phyloP scores from a whole-genome alignment of 2,329 filamentous ascomycete genomes.

The Penicillium paneum region DNA sequence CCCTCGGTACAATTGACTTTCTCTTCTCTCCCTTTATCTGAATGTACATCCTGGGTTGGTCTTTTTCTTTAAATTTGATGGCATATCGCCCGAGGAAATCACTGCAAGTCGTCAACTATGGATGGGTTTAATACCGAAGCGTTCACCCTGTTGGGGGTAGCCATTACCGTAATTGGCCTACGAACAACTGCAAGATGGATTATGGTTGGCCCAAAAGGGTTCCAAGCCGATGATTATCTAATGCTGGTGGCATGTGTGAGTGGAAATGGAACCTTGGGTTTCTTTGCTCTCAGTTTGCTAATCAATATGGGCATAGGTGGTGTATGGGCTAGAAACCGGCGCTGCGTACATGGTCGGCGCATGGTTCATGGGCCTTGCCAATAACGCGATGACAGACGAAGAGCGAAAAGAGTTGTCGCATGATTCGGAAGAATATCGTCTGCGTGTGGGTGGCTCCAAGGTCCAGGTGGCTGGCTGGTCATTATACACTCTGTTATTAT shows the following conservation, averaged over 20 bases:
- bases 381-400: constrained; percentile 56
- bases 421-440: constrained; percentile 46
- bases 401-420: constrained; percentile 48
- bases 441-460: constrained; percentile 54
- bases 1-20: background rate
- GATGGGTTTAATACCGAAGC: constrained; percentile 45
- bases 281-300: background rate
- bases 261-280: background rate
- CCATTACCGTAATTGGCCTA: constrained; percentile 50
- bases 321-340: constrained; percentile 52
- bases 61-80: background rate
- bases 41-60: constrained; percentile 6
- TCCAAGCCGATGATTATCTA: constrained; percentile 59
- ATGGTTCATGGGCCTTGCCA: constrained; percentile 52
- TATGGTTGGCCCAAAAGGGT: constrained; percentile 48
- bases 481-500: constrained; percentile 52
- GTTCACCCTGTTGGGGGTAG: constrained; percentile 52
- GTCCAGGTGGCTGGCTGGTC: constrained; percentile 55
- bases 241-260: constrained; percentile 55
- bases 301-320: constrained; percentile 35
- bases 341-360: constrained; percentile 51
- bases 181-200: constrained; percentile 51
- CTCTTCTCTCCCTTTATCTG: constrained; percentile 16
- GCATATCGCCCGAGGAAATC: background rate
- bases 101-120: constrained; percentile 7